Evolutionary conservation across 768 basidiomycete genomes (phyloP), one percentile per base, ranked within the genome.

Genomic region (Boletus barrowsii): DNA sequence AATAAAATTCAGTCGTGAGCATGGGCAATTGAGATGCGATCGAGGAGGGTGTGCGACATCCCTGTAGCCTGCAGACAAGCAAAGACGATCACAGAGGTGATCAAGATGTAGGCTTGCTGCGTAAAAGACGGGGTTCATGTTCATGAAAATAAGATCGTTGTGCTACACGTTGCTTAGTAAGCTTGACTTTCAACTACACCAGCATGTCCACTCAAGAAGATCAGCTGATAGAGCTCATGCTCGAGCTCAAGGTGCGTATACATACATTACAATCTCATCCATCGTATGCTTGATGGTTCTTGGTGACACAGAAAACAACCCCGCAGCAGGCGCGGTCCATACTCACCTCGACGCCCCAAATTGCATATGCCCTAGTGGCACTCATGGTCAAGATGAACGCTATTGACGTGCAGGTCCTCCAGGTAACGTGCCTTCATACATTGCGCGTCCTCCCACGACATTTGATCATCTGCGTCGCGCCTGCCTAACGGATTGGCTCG

Each of bases 371-470:
- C 2, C 73, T 91, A 0, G 87, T 91, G 54, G 79, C 79, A 0
- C 79, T 90, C 36, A 88, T 90, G 87, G 87, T 89, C 20, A 82
- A 81, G 52, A 82, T 90, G 72, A 83, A 86, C 52, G 86, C 86
- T 0, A 77, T 90, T 36, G 83, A 89, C 47, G 76, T 87, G 45
- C 84, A 89, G 42, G 87, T 89, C 8, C 82, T 90, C 59, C 87
- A 89, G 75, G 88, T 88, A 55, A 55, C 39, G 73, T 40, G 10
- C 18, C 1, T 37, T 35, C 40, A 33, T 18, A 18, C 30, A 26
- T 51, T 14, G n/a, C 30, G 15, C 37, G 32, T 40, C 49, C 47
- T 42, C 45, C 43, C 24, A 39, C 39, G 13, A 54, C 17, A 32
- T 51, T 39, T 26, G 17, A 53, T 51, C 26, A 8, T 15, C 37